Evolutionary conservation across 352 stramenopile species (phyloP), one percentile per base, ranked within the genome.

Genomic region (Pythium rhizo-oryzae): DNA sequence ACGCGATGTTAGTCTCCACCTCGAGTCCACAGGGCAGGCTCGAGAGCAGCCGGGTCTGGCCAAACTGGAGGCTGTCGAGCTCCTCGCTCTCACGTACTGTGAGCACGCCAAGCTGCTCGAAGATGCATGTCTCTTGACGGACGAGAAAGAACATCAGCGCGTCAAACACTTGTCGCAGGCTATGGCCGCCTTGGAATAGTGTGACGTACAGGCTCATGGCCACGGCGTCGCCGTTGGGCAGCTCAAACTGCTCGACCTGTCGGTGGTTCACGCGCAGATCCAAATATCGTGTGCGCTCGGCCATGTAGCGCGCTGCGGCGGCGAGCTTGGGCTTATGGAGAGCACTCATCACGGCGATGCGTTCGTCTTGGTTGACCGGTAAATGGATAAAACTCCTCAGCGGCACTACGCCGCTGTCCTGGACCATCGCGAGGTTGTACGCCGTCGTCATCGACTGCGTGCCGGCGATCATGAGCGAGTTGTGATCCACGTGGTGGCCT

Each of bases 1-100:
- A 70, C 33, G 77, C 67, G 21, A 60, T 72, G 60, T 85, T 85
- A 43, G 75, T 72, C 71, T 89, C 81, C 53, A 87, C 75, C 11
- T 62, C 60, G n/a, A 80, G 47, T 0, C 69, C 60, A 0, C 30
- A 7, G 8, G 19, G 28, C 53, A 47, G 8, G 4, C 50, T 49
- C 11, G 37, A 39, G n/a, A 69, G 25, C n/a, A 62, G 37, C 4
- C 62, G 37, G 1, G 13, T 47, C 21, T 69, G 62, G 1, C 24
- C 12, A 25, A 56, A 52, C 19, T 21, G 44, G 11, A 44, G 46
- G 8, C 35, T 24, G 4, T 69, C 62, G 8, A 46, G 0, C 3
- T 62, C 50, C 11, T 71, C 65, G 21, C 41, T 58, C 37, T 71
- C 65, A 0, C 65, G 65, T 1, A 67, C 41, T 8, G 65, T 67